These are phyloP conservation scores for Pyrenula aspistea DNA, from an alignment of 495 filamentous ascomycete species.

Conservation along the genomic window DNA sequence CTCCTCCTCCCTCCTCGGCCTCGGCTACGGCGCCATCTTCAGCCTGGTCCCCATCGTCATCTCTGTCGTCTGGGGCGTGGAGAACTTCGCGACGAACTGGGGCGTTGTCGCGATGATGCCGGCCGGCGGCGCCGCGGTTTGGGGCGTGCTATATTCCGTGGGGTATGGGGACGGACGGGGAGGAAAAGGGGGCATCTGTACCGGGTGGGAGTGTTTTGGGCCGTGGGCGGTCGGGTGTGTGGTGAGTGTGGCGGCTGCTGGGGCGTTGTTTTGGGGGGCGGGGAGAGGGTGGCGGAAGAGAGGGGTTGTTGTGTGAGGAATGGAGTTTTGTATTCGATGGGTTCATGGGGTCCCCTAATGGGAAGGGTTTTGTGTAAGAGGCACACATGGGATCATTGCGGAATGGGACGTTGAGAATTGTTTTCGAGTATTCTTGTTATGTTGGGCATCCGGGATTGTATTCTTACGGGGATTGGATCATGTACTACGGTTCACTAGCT, in stretches of 20 bases:
- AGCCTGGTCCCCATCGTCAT: conserved; percentile 82
- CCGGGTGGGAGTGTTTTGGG: conserved; percentile 70
- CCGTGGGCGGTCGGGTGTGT: conserved; percentile 70
- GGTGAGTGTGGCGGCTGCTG: conserved; percentile 62
- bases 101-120: conserved; percentile 88
- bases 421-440: too few relatives aligned
- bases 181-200: conserved; percentile 32
- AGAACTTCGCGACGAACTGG: conserved; percentile 98
- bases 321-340: neutral
- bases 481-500: too few relatives aligned
- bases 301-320: conserved; percentile 59
- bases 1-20: conserved; percentile 67
- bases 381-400: too few relatives aligned
- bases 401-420: too few relatives aligned
- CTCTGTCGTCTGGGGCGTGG: conserved; percentile 89
- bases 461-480: too few relatives aligned
- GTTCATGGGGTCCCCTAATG: too few relatives aligned
- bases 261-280: conserved; percentile 58
- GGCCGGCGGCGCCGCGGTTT: conserved; percentile 70
- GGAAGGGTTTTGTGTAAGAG: too few relatives aligned
- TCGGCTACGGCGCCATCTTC: conserved; percentile 89
- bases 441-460: too few relatives aligned
- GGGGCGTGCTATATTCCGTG: conserved; percentile 70
- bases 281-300: conserved; percentile 81
- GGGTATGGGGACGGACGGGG: conserved; percentile 45